Evolutionary conservation across 164 flowering plant species (phyloP), one percentile per base, ranked within the genome.

Genomic region (Amborella trichopoda): DNA sequence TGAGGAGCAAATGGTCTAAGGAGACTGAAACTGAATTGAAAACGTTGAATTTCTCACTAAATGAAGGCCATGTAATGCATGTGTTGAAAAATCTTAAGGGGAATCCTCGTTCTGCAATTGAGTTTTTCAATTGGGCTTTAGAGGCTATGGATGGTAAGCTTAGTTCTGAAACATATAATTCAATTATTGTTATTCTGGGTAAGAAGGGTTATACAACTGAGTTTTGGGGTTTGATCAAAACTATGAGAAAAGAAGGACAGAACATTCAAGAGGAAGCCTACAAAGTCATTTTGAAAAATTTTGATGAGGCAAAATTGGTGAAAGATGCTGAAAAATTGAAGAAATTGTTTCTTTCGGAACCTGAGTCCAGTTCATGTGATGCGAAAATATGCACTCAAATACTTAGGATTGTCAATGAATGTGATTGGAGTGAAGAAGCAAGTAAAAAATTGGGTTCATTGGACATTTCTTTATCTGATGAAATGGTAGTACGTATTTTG

Each of bases 401-500:
- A 10, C 20, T 38, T 38, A 38, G 17, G 41, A 1, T 38, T 16
- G 41, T 38, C 2, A 22, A 22, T 6, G 20, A 38, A 12, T 6
- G 20, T 6, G 41, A 38, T 2, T 38, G 41, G 41, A 10, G 20
- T 38, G 21, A 32, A 26, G 19, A 46, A 1, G n/a, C 14, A 2
- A 12, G 16, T 28, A 45, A 40, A 41, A 52, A 53, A 30, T 38
- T 86, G 36, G 37, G 25, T 4, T 80, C 58, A 22, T 30, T 76
- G 62, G 40, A 56, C 48, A 50, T 62, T 34, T n/a, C 32, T 9
- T 76, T 69, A 40, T 58, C 80, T 0, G 60, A 63, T 38, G 73
- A 78, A 47, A 48, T 77, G 49, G 81, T 83, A 42, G 41, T 40
- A 28, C 41, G 40, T 59, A 68, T 73, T 26, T 26, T 83, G 54